phyloP scores from a whole-genome alignment of 2,329 filamentous ascomycete species.

The Botryosphaeria dothidea region DNA sequence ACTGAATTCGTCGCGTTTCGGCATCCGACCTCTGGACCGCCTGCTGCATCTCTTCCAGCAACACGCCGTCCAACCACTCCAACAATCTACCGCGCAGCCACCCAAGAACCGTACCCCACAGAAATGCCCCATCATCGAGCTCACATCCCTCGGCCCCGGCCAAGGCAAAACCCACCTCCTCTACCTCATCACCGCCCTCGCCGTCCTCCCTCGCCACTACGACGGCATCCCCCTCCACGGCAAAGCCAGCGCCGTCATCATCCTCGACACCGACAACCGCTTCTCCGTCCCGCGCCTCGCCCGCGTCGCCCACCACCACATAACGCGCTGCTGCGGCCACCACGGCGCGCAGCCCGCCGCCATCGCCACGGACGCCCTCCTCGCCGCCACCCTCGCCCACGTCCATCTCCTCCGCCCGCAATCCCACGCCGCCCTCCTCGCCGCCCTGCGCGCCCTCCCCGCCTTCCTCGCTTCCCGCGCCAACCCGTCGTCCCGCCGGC shows the following conservation, averaged over 20 bases:
- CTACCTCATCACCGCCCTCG: slow-evolving; percentile 55
- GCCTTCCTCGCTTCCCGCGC: slow-evolving; percentile 50
- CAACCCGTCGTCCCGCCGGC: slow-evolving; percentile 50
- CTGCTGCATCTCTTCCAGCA: slow-evolving; percentile 28
- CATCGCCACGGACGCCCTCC: slow-evolving; percentile 25
- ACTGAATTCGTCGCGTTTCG: slow-evolving; percentile 33
- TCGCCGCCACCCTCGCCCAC: slow-evolving; percentile 51
- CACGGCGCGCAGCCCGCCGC: not conserved
- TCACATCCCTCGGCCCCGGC: slow-evolving; percentile 53
- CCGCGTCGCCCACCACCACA: slow-evolving; percentile 34
- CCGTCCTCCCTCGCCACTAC: slow-evolving; percentile 49
- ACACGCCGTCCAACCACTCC: slow-evolving; percentile 16
- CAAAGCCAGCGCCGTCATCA: slow-evolving; percentile 51
- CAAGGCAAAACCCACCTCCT: slow-evolving; percentile 61
- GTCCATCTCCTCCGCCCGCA: slow-evolving; percentile 61
- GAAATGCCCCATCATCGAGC: slow-evolving; percentile 50
- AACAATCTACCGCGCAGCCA: slow-evolving; percentile 17
- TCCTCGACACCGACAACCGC: slow-evolving; percentile 57
- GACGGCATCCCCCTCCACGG: slow-evolving; percentile 42
- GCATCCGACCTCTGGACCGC: slow-evolving; percentile 49
- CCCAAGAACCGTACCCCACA: not conserved
- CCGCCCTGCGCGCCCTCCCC: slow-evolving; percentile 50
- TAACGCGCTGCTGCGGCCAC: slow-evolving; percentile 20
- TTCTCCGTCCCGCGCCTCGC: slow-evolving; percentile 55
- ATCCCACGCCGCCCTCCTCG: slow-evolving; percentile 51